Percentiles rank a stretch among this genome's conserved stretches.
phyloP scores from a whole-genome alignment of 2,329 filamentous ascomycete species.

The Ascochyta fabae region DNA sequence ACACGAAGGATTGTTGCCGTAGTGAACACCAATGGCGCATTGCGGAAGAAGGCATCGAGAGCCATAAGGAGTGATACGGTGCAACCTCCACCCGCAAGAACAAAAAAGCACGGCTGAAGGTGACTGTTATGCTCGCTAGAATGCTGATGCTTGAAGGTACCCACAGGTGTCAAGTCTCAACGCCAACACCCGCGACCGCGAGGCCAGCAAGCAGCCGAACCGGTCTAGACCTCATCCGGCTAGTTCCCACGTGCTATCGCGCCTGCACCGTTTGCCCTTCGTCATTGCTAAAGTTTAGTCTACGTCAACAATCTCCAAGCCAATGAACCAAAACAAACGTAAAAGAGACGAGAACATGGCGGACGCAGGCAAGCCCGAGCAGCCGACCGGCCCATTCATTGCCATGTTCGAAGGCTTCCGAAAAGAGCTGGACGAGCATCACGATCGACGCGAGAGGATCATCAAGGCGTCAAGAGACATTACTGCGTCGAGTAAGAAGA shows the following conservation, averaged over 20 bases:
- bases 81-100: background rate
- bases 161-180: slow-evolving; percentile 5
- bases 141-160: background rate
- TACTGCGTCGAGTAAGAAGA: slow-evolving; percentile 94
- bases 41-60: slow-evolving; percentile 43
- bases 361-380: slow-evolving; percentile 37
- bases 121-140: too few relatives aligned
- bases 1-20: slow-evolving; percentile 68
- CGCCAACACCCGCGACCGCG: slow-evolving; percentile 1
- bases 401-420: slow-evolving; percentile 87
- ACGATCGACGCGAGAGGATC: slow-evolving; percentile 87
- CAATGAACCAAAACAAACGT: slow-evolving; percentile 43
- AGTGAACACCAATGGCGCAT: slow-evolving; percentile 49
- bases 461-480: slow-evolving; percentile 93
- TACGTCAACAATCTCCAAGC: slow-evolving; percentile 9
- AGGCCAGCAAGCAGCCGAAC: slow-evolving; percentile 18
- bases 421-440: slow-evolving; percentile 88
- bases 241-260: slow-evolving; percentile 32
- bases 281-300: slow-evolving; percentile 12
- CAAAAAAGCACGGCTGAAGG: background rate
- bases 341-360: slow-evolving; percentile 46
- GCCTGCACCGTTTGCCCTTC: slow-evolving; percentile 33
- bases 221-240: slow-evolving; percentile 23
- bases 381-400: slow-evolving; percentile 54
- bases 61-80: slow-evolving; percentile 22